Evolutionary conservation across 2,329 filamentous ascomycete species (phyloP).

Genomic region (Dactylellina cionopaga): DNA sequence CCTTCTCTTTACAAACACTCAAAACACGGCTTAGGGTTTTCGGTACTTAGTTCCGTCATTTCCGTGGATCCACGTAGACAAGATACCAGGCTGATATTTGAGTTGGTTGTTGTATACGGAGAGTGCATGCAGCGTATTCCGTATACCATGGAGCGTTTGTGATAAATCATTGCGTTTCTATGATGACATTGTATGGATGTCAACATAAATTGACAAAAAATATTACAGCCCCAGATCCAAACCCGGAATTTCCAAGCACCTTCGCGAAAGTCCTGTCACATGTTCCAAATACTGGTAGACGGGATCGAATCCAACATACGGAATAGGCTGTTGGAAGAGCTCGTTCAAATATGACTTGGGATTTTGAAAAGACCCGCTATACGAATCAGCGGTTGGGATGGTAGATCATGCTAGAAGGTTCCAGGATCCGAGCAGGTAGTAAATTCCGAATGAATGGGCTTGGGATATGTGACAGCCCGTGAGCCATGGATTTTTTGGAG

Average conservation of each 20-base stretch:
- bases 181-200: slow-evolving; percentile 16
- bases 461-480: slow-evolving; percentile 28
- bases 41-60: slow-evolving; percentile 44
- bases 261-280: not conserved
- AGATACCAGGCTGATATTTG: slow-evolving; percentile 11
- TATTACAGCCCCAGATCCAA: not conserved
- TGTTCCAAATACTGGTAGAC: not conserved
- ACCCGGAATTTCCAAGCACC: too few relatives aligned
- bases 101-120: not conserved
- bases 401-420: slow-evolving; percentile 30
- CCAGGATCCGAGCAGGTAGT: slow-evolving; percentile 30
- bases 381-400: slow-evolving; percentile 15
- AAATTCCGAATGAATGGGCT: slow-evolving; percentile 52
- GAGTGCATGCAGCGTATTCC: too few relatives aligned
- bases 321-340: slow-evolving; percentile 20
- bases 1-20: slow-evolving; percentile 6
- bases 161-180: too few relatives aligned
- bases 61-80: too few relatives aligned
- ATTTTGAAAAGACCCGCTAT: not conserved
- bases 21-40: slow-evolving; percentile 30
- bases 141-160: too few relatives aligned
- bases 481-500: slow-evolving; percentile 31
- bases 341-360: not conserved
- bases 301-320: too few relatives aligned
- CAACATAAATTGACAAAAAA: not conserved